Conservation (phyloP, 2,329 filamentous ascomycete species). For the Trichoderma gracile region DNA sequence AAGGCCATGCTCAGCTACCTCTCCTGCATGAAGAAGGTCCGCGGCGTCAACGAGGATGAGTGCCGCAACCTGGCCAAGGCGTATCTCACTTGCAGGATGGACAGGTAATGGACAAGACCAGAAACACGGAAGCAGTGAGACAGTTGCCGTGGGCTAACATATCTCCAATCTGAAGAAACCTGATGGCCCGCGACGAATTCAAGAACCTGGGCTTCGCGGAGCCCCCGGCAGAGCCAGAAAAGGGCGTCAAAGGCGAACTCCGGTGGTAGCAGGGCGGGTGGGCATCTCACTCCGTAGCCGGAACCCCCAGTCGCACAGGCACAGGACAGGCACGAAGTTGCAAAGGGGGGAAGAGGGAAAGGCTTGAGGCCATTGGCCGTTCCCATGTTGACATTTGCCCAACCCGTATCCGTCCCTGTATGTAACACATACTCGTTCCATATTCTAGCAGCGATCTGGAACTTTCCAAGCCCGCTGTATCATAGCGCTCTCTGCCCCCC, state of each 20-base stretch:
- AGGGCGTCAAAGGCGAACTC: constrained; percentile 42
- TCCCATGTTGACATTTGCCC: constrained; percentile 22
- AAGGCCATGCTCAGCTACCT: constrained; percentile 83
- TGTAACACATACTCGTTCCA: background rate
- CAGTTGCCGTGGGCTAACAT: constrained; percentile 9
- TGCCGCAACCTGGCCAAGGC: constrained; percentile 84
- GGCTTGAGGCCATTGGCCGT: constrained; percentile 14
- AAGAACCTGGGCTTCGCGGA: constrained; percentile 80
- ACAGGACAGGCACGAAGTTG: constrained; percentile 1
- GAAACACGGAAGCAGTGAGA: constrained; percentile 1
- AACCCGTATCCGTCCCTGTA: constrained; percentile 12
- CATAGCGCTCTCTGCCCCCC: constrained; percentile 2
- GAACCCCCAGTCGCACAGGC: constrained; percentile 9
- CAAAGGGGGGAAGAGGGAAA: constrained; percentile 12
- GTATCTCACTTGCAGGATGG: constrained; percentile 92
- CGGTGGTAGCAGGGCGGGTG: constrained; percentile 36
- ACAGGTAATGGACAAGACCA: constrained; percentile 63
- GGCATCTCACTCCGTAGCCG: constrained; percentile 2
- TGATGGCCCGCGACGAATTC: constrained; percentile 96
- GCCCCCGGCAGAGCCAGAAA: constrained; percentile 38
- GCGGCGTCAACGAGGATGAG: constrained; percentile 81
- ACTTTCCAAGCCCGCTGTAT: constrained; percentile 24
- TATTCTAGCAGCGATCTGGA: constrained; percentile 23
- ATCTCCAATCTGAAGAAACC: constrained; percentile 59
- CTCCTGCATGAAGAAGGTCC: constrained; percentile 78